Conservation (phyloP, 805 yeast species). For the Limtongia smithiae region DNA sequence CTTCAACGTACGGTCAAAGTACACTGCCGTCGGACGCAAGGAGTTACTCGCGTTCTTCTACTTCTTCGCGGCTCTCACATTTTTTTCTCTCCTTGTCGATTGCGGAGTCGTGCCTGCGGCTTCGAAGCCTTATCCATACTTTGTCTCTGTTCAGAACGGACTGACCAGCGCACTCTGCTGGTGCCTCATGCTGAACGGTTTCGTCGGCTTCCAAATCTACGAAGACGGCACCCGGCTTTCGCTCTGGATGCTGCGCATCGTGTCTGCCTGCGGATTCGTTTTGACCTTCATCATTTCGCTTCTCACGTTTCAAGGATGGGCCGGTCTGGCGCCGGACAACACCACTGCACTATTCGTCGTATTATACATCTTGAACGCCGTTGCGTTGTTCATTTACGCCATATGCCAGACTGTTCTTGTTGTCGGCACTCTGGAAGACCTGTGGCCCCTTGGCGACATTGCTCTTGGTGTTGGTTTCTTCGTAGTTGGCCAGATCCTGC, state of each 20-base stretch:
- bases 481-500: constrained; percentile 70
- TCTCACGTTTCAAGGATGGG: constrained; percentile 67
- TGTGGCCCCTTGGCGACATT: constrained; percentile 91
- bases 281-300: constrained; percentile 64
- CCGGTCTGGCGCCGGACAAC: constrained; percentile 45
- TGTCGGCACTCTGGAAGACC: constrained; percentile 60
- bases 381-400: constrained; percentile 59
- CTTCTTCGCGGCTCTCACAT: constrained; percentile 52
- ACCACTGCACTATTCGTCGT: constrained; percentile 70
- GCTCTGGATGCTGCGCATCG: constrained; percentile 51
- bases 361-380: constrained; percentile 66
- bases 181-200: constrained; percentile 66
- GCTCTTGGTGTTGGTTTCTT: constrained; percentile 68
- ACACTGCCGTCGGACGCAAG: constrained; percentile 89
- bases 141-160: constrained; percentile 79
- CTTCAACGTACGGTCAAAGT: constrained; percentile 74
- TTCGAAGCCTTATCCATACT: constrained; percentile 67
- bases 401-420: constrained; percentile 68
- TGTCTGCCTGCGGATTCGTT: constrained; percentile 56
- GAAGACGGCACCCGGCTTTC: constrained; percentile 83
- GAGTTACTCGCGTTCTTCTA: constrained; percentile 78
- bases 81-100: constrained; percentile 73
- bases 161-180: constrained; percentile 67
- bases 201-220: constrained; percentile 85
- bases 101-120: constrained; percentile 92